Evolutionary conservation across 202 grass and related monocot genomes (phyloP), one percentile per base, ranked within the genome.

Genomic region (Saccharum hybrid): DNA sequence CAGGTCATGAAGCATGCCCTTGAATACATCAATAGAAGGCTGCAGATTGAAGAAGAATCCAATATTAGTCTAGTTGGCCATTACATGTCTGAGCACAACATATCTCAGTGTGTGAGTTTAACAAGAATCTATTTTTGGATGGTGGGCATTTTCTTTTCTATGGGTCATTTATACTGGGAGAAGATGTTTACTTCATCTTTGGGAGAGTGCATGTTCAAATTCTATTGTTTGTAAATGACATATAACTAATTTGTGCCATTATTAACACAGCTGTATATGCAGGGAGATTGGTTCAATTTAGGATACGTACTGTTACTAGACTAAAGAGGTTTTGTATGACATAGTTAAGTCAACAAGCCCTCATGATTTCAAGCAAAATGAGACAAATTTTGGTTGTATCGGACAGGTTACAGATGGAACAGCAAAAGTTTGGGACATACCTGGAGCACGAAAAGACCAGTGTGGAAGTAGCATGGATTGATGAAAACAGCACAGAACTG

Each of bases 381-480:
- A 63, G 0, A 19, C n/a, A 74, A 23, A 71, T 10, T 68, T 48
- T 78, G 30, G 14, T 37, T 11, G 11, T 33, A 49, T 56, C 60
- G 23, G 67, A 76, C 13, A 10, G 37, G 19, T 34, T 15, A 19
- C 82, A 85, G 38, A 28, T 21, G 3, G 30, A 64, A 19, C 4
- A 18, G 38, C 7, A 10, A n/a, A 34, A 22, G 22, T 19, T 59
- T 10, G 10, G 36, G 31, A 23, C 41, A 36, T 92, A 98, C 96
- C 91, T 96, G 89, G 69, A 98, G 96, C 46, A 98, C 96, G 51
- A 98, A 96, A 77, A 98, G 96, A 3, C 96, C 96, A 0, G 96
- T 96, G 81, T 98, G 96, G 72, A 98, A 98, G 81, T 96, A 94
- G 84, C 96, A 99, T 1, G 96, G 96, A 46, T 99, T 99, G 85